Evolutionary conservation across 148 eudicot species (phyloP), one percentile per base, ranked within the genome.

Genomic region (Amaranthus palmeri): DNA sequence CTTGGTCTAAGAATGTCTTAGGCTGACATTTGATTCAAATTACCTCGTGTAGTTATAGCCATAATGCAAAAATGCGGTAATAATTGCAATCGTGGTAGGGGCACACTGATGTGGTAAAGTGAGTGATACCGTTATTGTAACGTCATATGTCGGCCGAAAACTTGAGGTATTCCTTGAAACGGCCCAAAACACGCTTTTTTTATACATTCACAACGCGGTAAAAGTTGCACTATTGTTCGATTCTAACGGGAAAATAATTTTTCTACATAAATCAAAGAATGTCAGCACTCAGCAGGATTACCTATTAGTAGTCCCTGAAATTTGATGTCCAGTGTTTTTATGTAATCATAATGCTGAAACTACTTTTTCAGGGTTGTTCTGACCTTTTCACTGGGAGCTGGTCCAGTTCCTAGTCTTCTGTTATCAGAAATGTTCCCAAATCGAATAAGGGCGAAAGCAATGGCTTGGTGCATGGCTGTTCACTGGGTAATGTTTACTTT

Each of bases 401-500:
- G 97, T 47, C 97, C 97, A 4, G 90, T 92, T 13, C 97, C 97
- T 52, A 79, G 92, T 67, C 86, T 92, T 54, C 97, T 92, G 78
- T 80, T 92, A 54, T 86, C 97, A 74, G 97, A 92, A 73, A 86
- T 89, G 72, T 86, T 92, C 61, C 88, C 97, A 7, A 80, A 82
- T 77, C 86, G 89, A 41, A 89, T 92, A 54, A 84, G 97, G 76
- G 97, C 97, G 45, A 89, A 89, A 71, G 97, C 92, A 64, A 89
- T 92, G 97, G 97, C 95, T 65, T 43, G 88, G 65, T 87, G 97
- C 85, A 83, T 92, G 95, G 85, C 97, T 76, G 90, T 89, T 10
- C 97, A 92, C 75, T 92, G 97, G 97, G 97, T 92, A 89, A 84
- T 68, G 75, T n/a, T 15, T 51, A 54, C 49, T 74, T 14, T 36